Base-by-base conservation (phyloP, 352 stramenopile species). In the Pythium pectinolyticum region DNA sequence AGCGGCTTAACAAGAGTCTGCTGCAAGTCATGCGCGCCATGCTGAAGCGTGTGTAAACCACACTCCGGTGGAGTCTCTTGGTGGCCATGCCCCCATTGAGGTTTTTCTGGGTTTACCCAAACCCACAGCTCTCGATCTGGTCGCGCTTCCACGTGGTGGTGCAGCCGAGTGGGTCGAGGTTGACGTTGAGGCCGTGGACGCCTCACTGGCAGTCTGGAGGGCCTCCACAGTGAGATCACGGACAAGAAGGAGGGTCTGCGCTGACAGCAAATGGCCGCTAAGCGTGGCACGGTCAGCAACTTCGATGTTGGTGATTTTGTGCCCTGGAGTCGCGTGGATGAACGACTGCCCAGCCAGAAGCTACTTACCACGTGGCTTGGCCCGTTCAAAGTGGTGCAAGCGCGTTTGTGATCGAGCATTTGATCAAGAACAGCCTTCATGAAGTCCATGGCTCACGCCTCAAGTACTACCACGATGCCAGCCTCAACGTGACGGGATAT, bases 1-100 rank as follows among this genome's bases (percentile, higher is more conserved):
- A 72, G 43, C 22, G 59, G 5, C 22, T 68, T 19, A 65, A 73
- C n/a, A n/a, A n/a, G n/a, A n/a, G n/a, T 45, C 37, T 45, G 8
- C 37, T 45, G 12, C 37, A 45, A 20, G 37, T 45, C 11, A 9
- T 45, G 6, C 37, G 37, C 6, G 37, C 20, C 20, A 11, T 11
- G 17, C 37, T 45, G 11, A 7, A 45, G 12, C 37, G 1, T 45
- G 37, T 45, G 17, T 45, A 19, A 45, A 45, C 14, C 37, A 45
- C 37, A 9, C 37, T 11, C 12, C 17, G 1, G 37, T 45, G 37
- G 37, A 45, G 11, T 22, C 37, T 7, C 37, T 45, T 19, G 3
- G 2, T 45, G 37, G 20, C 14, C 37, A 45, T 45, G 37, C 37
- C 6, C 37, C 37, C 5, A 45, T 45, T 45, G 37, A 45, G 37